These are phyloP conservation scores for Chlorella vulgaris DNA, from an alignment of 139 green algal genomes.

Conservation along the genomic window DNA sequence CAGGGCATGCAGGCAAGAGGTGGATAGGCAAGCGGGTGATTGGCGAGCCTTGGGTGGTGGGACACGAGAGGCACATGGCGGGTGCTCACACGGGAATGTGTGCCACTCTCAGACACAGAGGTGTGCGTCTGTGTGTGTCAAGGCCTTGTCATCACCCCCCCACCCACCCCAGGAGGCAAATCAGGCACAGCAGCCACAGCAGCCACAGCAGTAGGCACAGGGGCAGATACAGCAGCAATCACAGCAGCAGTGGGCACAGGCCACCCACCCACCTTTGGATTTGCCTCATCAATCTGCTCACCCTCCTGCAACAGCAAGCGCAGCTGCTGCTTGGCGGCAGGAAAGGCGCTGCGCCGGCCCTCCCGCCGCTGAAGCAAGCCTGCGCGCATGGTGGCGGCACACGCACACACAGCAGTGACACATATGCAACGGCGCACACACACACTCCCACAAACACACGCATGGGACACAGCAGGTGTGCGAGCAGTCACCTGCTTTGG, in stretches of 20 bases:
- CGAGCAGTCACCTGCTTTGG: no score
- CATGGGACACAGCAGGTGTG: no score
- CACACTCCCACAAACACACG: no score
- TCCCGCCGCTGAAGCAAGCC: constrained; percentile 49
- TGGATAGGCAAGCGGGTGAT: neutral
- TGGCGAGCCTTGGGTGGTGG: neutral
- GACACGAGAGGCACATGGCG: neutral
- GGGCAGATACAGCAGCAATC: neutral
- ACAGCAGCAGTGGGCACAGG: neutral
- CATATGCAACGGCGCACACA: no score
- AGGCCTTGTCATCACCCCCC: neutral
- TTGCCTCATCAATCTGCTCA: constrained; percentile 50
- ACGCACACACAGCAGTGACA: no score
- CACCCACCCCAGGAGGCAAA: neutral
- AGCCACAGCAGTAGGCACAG: neutral
- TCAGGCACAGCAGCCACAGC: neutral
- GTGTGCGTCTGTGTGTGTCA: no score
- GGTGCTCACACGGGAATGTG: neutral
- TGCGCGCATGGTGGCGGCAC: constrained; percentile 42
- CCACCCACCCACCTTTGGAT: constrained; percentile 35
- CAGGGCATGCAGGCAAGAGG: neutral
- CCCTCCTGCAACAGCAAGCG: constrained; percentile 72
- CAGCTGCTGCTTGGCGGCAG: constrained; percentile 50
- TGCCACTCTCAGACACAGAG: neutral
- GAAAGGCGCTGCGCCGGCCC: constrained; percentile 49